Base-by-base conservation (phyloP, 2,329 filamentous ascomycete species). In the Scortechinia acanthostroma region DNA sequence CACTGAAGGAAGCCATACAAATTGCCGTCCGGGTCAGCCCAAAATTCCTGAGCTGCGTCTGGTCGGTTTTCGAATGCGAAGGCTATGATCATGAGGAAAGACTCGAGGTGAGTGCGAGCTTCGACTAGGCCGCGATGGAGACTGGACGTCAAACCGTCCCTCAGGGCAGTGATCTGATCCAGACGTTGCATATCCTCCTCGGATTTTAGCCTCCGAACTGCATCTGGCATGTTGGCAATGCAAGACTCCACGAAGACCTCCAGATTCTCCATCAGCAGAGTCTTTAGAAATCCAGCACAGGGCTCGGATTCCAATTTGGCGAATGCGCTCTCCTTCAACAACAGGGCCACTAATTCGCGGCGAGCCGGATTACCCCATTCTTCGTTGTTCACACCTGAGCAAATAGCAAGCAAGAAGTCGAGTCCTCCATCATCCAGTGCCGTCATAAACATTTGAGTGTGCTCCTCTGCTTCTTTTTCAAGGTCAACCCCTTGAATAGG, bases 1-100 rank as follows among this genome's bases (percentile, higher is more conserved):
- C 79, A 84, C 49, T 81, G 76, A 44, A 84, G 62, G 54, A 84
- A 84, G 1, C 80, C 80, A 53, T 80, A 80, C n/a, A 83, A 63
- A 51, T 83, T 82, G 50, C 76, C 72, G 50, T 83, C 80, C 10
- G 71, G 69, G 52, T 83, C 78, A 16, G 65, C 66, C 80, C 80
- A 84, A 48, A 83, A 83, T 47, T 76, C 73, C 49, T 75, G 69
- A 2, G 79, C 75, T 40, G 76, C 72, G 37, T 82, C 77, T 17
- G 72, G 66, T 43, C 75, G 74, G 35, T 72, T 65, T 47, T 83
- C 74, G 52, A 77, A 83, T 2, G 79, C 75, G 53, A 79, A 82
- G 4, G 79, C 72, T 47, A 83, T 74, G 43, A 83, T 71, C 49
- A 83, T 66, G 43, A 84, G 65, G 55, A 84, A 79, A 16, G 77